Percentiles rank a stretch among this genome's conserved stretches.
These are phyloP conservation scores for Rachicladosporium sp. DNA, from an alignment of 2,329 filamentous ascomycete species.

Conservation along the genomic window DNA sequence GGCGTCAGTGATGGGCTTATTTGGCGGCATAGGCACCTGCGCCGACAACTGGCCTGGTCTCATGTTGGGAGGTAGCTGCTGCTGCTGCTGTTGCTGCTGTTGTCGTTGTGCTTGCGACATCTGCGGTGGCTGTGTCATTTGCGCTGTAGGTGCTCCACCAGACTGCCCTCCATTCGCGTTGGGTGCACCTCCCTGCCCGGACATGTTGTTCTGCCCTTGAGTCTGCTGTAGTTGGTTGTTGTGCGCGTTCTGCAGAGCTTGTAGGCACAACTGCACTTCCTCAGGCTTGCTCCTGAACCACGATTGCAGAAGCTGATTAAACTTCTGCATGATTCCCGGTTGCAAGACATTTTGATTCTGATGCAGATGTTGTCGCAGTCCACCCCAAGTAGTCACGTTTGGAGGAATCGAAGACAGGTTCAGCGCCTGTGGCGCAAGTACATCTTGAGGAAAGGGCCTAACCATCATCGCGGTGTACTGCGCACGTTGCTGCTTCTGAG, in stretches of 20 bases:
- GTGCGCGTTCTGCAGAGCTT: conserved; percentile 12
- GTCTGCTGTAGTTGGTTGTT: conserved; percentile 21
- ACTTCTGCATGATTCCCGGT: conserved; percentile 27
- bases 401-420: conserved; percentile 28
- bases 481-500: conserved; percentile 2
- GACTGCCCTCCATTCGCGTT: background rate
- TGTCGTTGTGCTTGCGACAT: conserved; percentile 27
- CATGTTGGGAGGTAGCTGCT: conserved; percentile 10
- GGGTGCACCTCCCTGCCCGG: too few relatives aligned
- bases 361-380: conserved; percentile 42
- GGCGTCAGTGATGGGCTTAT: conserved; percentile 24
- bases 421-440: conserved; percentile 6
- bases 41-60: conserved; percentile 11
- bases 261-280: conserved; percentile 11
- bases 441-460: conserved; percentile 10
- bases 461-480: conserved; percentile 10
- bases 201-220: conserved; percentile 5
- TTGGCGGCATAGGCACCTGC: conserved; percentile 1
- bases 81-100: background rate
- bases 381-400: conserved; percentile 42
- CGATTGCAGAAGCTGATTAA: conserved; percentile 19
- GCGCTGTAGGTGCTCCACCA: conserved; percentile 4
- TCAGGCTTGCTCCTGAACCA: conserved; percentile 16
- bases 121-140: conserved; percentile 5
- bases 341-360: conserved; percentile 34